A percentile compares a stretch with the other conserved stretches of the same genome.
These are phyloP conservation scores for Yarrowia galli DNA, from an alignment of 1,139 yeast genomes.

Conservation along the genomic window DNA sequence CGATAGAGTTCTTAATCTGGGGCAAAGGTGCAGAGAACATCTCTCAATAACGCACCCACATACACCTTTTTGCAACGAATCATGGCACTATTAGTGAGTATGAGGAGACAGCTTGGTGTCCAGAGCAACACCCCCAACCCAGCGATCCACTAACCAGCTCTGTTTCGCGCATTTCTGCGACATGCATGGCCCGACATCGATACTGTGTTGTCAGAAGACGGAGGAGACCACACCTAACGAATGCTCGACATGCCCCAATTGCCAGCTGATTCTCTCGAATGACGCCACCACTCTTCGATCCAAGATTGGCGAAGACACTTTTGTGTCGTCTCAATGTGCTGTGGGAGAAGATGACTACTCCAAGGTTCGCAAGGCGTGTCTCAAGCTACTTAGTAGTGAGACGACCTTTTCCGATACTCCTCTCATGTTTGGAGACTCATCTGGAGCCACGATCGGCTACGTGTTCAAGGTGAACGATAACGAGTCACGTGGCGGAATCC, in stretches of 20 bases:
- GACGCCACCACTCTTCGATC: conserved; percentile 7
- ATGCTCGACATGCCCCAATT: conserved; percentile 20
- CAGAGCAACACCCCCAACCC: background rate
- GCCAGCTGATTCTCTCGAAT: conserved; percentile 20
- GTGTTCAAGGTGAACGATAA: conserved; percentile 33
- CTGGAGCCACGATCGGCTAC: conserved; percentile 23
- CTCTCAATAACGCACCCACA: background rate
- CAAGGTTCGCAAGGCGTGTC: conserved; percentile 30
- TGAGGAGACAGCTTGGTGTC: too few species aligned
- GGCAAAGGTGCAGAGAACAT: conserved; percentile 15
- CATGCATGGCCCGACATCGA: conserved; percentile 34
- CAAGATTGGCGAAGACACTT: conserved; percentile 7
- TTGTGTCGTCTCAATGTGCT: conserved; percentile 30
- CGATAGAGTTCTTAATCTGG: conserved; percentile 28
- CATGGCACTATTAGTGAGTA: conserved; percentile 32
- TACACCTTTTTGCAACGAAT: background rate
- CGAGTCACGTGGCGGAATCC: conserved; percentile 28
- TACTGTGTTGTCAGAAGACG: conserved; percentile 27
- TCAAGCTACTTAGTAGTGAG: conserved; percentile 28
- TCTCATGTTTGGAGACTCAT: conserved; percentile 29
- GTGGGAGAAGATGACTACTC: conserved; percentile 28
- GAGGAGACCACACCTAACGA: conserved; percentile 22
- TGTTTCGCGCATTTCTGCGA: conserved; percentile 37
- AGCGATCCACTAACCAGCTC: conserved; percentile 26
- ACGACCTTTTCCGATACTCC: conserved; percentile 27